phyloP scores from a whole-genome alignment of 495 filamentous ascomycete genomes.

The Paragyromitra xinjiangensis region DNA sequence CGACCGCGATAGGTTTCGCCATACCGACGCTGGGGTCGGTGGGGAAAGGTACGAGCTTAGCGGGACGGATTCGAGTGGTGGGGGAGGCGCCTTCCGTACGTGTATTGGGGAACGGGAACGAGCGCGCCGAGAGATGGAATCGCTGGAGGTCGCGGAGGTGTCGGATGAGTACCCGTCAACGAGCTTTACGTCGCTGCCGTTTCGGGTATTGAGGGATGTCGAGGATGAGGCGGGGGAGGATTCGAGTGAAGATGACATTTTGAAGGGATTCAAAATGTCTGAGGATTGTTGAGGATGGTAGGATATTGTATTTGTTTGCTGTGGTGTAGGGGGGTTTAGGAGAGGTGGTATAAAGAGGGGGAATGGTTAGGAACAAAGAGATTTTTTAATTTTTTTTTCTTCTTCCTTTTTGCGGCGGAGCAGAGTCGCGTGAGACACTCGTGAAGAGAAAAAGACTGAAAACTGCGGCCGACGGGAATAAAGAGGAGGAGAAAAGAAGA shows the following conservation, averaged over 20 bases:
- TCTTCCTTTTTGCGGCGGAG: constrained; percentile 2
- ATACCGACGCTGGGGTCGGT: constrained; percentile 56
- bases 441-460: background rate
- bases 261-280: background rate
- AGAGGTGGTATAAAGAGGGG: background rate
- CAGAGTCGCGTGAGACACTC: background rate
- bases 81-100: constrained; percentile 34
- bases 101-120: constrained; percentile 42
- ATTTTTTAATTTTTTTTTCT: background rate
- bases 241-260: constrained; percentile 34
- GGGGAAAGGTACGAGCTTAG: constrained; percentile 34
- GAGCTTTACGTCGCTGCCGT: constrained; percentile 10
- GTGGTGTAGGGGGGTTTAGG: background rate
- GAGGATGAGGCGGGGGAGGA: constrained; percentile 47
- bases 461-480: too few species aligned
- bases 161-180: constrained; percentile 28
- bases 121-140: constrained; percentile 42
- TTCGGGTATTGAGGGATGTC: constrained; percentile 30
- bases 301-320: background rate
- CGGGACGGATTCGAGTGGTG: constrained; percentile 33
- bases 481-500: background rate
- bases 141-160: constrained; percentile 35
- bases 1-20: constrained; percentile 83
- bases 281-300: background rate
- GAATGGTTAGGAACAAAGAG: background rate